Evolutionary conservation across 2,329 filamentous ascomycete genomes (phyloP), one percentile per base, ranked within the genome.

Genomic region (Dothideomycetes sp.): DNA sequence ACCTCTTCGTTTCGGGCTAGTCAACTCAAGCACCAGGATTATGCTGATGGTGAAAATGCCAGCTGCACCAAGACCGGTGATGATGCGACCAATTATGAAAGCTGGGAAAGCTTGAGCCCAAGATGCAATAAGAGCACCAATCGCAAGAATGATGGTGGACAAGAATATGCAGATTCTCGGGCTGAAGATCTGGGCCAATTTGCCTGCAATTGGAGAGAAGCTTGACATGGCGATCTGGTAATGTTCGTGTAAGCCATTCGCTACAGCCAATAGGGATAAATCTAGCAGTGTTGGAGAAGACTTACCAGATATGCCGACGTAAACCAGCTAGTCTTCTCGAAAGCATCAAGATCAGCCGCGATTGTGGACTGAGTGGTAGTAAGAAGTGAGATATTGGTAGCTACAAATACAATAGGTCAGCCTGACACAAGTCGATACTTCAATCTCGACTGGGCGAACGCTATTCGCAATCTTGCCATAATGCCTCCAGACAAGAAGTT

Each of bases 361-460:
- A 93, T 84, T 36, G 69, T 69, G 5, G 79, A 84, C 60, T 91
- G 85, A 2, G 81, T 83, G 41, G 86, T 88, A 4, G 83, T 84
- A 54, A 93, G 79, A 49, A 85, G 78, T 10, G 79, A 84, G 61
- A 88, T 84, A 53, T 91, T 91, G 45, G 73, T 70, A 12, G 71
- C 70, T 70, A 43, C 34, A 18, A 37, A 11, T 24, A 11, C 16
- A 8, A 22, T 4, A 29, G 15, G 19, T 33, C 12, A 14, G 9
- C 9, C 4, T 16, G 31, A 14, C n/a, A 18, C n/a, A 12, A 15
- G 18, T 11, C 9, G 3, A n/a, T 19, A 5, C 12, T 16, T 14
- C 14, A 14, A 24, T 12, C 4, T 16, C 24, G 5, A 18, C 12
- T 27, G 22, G 22, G 16, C 4, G 3, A 10, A 2, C 11, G 15